A percentile compares a stretch with the other conserved stretches of the same genome.
Conservation (phyloP, 495 filamentous ascomycete genomes). For the Pyronema domesticum region DNA sequence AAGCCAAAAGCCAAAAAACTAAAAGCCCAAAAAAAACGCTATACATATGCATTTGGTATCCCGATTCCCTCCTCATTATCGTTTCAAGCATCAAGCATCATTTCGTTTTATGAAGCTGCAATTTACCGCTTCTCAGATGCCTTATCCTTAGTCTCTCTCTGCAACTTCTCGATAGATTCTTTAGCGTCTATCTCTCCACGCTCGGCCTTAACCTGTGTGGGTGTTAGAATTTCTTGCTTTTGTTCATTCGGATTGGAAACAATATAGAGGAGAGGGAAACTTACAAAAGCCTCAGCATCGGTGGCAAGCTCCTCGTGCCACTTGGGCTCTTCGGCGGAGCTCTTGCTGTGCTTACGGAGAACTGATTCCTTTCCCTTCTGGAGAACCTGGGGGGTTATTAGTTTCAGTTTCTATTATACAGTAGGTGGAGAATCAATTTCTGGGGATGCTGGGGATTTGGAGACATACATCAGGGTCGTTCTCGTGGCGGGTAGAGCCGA, state of each 20-base stretch:
- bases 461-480: conserved; percentile 21
- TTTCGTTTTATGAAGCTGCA: too few species aligned
- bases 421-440: background rate
- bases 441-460: too few species aligned
- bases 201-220: conserved; percentile 45
- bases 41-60: too few species aligned
- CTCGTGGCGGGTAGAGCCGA: conserved; percentile 10
- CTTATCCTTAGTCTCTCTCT: conserved; percentile 33
- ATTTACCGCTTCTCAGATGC: background rate
- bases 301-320: conserved; percentile 24
- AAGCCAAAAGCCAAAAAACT: too few species aligned
- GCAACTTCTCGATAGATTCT: conserved; percentile 33
- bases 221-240: background rate
- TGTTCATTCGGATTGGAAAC: background rate
- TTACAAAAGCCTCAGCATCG: conserved; percentile 23
- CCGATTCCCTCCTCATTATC: too few species aligned
- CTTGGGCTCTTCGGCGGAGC: conserved; percentile 15
- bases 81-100: too few species aligned
- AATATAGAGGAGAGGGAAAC: background rate
- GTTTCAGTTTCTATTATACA: background rate
- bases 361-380: conserved; percentile 20
- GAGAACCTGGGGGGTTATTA: conserved; percentile 9
- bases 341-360: conserved; percentile 15
- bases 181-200: conserved; percentile 34
- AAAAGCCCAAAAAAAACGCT: too few species aligned